These are phyloP conservation scores for Trifolium repens DNA, from an alignment of 306 rosid species.

Conservation along the genomic window DNA sequence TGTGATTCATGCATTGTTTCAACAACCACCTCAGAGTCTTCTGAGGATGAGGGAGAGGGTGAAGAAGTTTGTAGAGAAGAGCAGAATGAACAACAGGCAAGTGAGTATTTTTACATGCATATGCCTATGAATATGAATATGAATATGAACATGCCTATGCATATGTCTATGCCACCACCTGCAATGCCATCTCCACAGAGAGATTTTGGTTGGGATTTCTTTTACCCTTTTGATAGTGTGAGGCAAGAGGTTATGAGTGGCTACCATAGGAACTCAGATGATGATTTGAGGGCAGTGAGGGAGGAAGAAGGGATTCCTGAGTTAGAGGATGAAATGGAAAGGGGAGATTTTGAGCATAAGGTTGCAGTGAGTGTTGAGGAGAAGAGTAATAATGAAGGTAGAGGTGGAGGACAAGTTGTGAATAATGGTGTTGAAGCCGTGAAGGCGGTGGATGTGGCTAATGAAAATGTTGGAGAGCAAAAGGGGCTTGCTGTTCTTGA, in stretches of 20 bases:
- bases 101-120: constrained; percentile 82
- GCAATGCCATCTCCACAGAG: constrained; percentile 78
- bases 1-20: constrained; percentile 62
- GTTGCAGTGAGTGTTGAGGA: constrained; percentile 52
- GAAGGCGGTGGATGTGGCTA: constrained; percentile 51
- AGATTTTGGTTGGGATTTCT: constrained; percentile 95
- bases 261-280: constrained; percentile 66
- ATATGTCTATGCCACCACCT: constrained; percentile 37
- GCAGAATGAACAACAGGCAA: constrained; percentile 45
- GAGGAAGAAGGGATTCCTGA: constrained; percentile 99
- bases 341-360: constrained; percentile 54
- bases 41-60: constrained; percentile 57
- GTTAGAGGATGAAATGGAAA: constrained; percentile 76
- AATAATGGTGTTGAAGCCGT: constrained; percentile 51
- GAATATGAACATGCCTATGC: constrained; percentile 56
- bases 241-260: constrained; percentile 68
- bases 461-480: constrained; percentile 52
- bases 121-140: constrained; percentile 67
- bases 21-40: constrained; percentile 57
- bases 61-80: constrained; percentile 38
- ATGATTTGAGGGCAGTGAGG: constrained; percentile 84
- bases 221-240: constrained; percentile 78
- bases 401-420: constrained; percentile 43
- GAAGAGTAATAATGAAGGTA: constrained; percentile 34
- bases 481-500: constrained; percentile 67